Conservation (phyloP, 352 stramenopile species). For the Peronospora tabacina region DNA sequence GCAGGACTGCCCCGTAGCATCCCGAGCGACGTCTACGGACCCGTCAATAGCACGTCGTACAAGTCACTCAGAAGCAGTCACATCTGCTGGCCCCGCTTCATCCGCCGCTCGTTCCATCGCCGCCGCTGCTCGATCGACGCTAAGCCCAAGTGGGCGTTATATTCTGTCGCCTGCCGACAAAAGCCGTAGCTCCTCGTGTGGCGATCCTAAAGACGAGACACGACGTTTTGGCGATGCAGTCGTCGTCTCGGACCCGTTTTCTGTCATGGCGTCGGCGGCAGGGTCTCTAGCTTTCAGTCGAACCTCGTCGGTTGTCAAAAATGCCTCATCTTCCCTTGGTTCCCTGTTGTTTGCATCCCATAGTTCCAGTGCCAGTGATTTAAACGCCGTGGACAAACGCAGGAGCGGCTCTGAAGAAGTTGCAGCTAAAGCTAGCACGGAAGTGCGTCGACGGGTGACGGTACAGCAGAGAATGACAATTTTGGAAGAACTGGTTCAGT, state of each 20-base stretch:
- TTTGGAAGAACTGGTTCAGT: conserved; percentile 66
- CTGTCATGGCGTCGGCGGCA: conserved; percentile 19
- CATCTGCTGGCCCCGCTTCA: conserved; percentile 30
- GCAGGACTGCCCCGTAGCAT: conserved; percentile 13
- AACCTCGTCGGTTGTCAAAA: conserved; percentile 32
- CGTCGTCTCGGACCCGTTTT: conserved; percentile 12
- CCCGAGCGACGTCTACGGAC: conserved; percentile 2
- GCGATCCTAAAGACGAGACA: conserved; percentile 7
- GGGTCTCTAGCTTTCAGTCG: conserved; percentile 21
- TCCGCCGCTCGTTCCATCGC: conserved; percentile 50
- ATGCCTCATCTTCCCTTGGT: conserved; percentile 35
- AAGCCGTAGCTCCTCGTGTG: conserved; percentile 1
- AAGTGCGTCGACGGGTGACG: conserved; percentile 43
- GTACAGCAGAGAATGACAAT: conserved; percentile 63
- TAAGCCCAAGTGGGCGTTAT: conserved; percentile 44
- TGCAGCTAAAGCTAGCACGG: conserved; percentile 10
- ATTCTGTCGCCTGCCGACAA: conserved; percentile 42
- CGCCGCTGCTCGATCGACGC: conserved; percentile 37
- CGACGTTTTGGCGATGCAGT: conserved; percentile 3
- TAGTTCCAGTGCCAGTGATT: conserved; percentile 15
- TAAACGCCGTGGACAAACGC: conserved; percentile 8
- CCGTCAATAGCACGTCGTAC: background rate
- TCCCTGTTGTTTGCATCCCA: conserved; percentile 43
- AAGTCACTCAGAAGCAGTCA: conserved; percentile 10
- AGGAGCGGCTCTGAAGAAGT: conserved; percentile 8